These are phyloP conservation scores for Pseudomonodictys pantanalensis DNA, from an alignment of 495 filamentous ascomycete genomes.

Conservation along the genomic window DNA sequence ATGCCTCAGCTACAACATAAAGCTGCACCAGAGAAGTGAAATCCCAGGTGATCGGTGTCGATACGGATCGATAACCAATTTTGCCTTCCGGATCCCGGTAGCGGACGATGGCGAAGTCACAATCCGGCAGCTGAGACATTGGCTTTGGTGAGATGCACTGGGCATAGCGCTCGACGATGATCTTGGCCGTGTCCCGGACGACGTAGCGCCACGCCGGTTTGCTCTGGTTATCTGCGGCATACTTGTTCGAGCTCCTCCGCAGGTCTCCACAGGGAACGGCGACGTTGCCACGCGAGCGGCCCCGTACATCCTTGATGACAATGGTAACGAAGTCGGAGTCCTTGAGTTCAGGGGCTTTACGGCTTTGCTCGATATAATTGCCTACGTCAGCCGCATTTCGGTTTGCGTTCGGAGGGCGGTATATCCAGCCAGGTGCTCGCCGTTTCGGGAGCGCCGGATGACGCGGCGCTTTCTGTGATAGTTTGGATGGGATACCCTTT, in stretches of 20 bases:
- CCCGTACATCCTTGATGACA: neutral
- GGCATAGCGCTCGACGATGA: neutral
- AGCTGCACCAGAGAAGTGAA: neutral
- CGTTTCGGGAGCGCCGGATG: neutral
- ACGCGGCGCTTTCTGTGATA: neutral
- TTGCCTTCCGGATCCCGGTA: neutral
- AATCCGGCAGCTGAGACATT: neutral
- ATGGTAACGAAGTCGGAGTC: neutral
- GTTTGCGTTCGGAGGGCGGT: neutral
- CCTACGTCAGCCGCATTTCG: neutral
- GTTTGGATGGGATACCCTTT: neutral
- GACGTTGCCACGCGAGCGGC: neutral
- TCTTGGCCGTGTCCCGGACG: neutral
- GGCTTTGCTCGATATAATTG: neutral
- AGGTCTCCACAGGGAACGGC: neutral
- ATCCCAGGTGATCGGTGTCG: neutral
- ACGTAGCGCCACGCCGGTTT: neutral
- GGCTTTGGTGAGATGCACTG: slow-evolving; percentile 6
- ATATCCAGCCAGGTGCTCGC: neutral
- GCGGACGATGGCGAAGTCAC: neutral
- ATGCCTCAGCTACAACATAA: neutral
- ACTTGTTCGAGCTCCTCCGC: neutral
- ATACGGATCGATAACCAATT: neutral
- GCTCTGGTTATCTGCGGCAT: neutral
- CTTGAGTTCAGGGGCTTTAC: neutral